Percentiles rank a stretch among this genome's conserved stretches.
Evolutionary conservation across 2,329 filamentous ascomycete genomes (phyloP).

Genomic region (Metarhizium anisopliae): DNA sequence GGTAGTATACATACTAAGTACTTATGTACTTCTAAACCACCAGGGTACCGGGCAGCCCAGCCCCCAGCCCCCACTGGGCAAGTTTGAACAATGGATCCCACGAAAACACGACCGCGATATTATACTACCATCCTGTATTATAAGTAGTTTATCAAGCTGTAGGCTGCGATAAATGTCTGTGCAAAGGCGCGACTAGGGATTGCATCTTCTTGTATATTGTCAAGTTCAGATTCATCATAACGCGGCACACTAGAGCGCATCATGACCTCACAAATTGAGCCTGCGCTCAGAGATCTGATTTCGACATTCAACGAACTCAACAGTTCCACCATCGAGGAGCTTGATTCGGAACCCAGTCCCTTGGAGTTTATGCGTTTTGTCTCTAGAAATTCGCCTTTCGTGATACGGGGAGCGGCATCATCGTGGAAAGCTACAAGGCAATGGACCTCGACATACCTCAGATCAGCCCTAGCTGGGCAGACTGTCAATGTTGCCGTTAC

Average conservation of each 20-base stretch:
- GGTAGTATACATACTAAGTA: no score
- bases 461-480: conserved; percentile 41
- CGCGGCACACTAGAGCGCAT: not conserved
- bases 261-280: conserved; percentile 4
- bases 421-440: conserved; percentile 52
- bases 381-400: conserved; percentile 64
- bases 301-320: conserved; percentile 69
- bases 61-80: no score
- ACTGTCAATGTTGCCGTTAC: conserved; percentile 69
- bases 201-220: not conserved
- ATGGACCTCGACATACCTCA: conserved; percentile 57
- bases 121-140: not conserved
- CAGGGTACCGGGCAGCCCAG: no score
- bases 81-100: no score
- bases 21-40: no score
- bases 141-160: not conserved
- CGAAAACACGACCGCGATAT: no score
- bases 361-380: conserved; percentile 76
- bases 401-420: conserved; percentile 53
- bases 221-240: not conserved
- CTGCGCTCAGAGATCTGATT: conserved; percentile 41
- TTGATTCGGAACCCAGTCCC: conserved; percentile 57
- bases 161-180: not conserved
- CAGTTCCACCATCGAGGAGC: conserved; percentile 46
- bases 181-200: not conserved